These are phyloP conservation scores for Globisporangium solare DNA, from an alignment of 352 stramenopile genomes.

Conservation along the genomic window DNA sequence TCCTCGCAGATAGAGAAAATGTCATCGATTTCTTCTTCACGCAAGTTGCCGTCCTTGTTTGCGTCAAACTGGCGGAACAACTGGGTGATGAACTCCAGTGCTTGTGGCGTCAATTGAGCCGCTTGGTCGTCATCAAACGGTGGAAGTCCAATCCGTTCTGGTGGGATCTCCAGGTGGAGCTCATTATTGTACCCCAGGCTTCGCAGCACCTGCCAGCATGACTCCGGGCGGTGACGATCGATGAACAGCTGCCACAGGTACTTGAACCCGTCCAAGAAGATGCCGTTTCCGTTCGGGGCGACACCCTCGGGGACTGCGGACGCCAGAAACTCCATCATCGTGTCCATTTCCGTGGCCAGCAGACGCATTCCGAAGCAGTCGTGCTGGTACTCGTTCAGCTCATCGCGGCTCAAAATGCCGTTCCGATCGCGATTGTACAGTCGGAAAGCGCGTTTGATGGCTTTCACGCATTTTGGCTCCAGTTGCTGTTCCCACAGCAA, in stretches of 20 bases:
- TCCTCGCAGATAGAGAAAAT: conserved; percentile 86
- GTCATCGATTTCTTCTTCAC: conserved; percentile 57
- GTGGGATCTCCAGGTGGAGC: conserved; percentile 69
- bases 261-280: conserved; percentile 77
- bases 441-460: conserved; percentile 85
- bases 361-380: conserved; percentile 84
- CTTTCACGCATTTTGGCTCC: conserved; percentile 75
- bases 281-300: conserved; percentile 51
- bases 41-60: conserved; percentile 76
- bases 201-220: conserved; percentile 82
- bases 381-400: conserved; percentile 88
- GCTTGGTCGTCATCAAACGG: conserved; percentile 68
- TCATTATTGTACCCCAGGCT: conserved; percentile 82
- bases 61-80: conserved; percentile 81
- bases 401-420: conserved; percentile 75
- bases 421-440: conserved; percentile 81
- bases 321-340: conserved; percentile 78
- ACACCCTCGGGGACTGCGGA: conserved; percentile 63
- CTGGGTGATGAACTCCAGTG: conserved; percentile 66
- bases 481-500: conserved; percentile 39
- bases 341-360: conserved; percentile 79
- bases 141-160: conserved; percentile 50
- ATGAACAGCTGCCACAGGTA: conserved; percentile 88
- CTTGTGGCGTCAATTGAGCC: conserved; percentile 63
- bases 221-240: conserved; percentile 85